These are phyloP conservation scores for Cladophialophora yegresii DNA, from an alignment of 2,329 filamentous ascomycete species.

Conservation along the genomic window DNA sequence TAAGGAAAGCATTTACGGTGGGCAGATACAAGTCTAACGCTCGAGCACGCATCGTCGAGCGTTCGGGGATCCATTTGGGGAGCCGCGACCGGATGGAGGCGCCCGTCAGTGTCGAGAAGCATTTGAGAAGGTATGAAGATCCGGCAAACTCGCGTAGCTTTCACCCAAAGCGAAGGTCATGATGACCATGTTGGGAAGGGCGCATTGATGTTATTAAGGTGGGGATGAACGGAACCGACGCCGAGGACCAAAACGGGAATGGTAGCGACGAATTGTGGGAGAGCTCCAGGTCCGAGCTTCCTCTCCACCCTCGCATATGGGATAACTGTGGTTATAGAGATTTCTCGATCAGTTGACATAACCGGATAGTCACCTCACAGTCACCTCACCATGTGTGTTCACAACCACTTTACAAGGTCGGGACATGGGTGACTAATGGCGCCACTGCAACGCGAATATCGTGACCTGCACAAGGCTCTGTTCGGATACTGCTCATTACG, in stretches of 20 bases:
- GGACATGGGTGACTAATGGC: not conserved
- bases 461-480: not conserved
- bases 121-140: not conserved
- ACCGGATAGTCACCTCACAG: not conserved
- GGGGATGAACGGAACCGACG: not conserved
- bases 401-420: too few relatives aligned
- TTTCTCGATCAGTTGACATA: not conserved
- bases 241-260: not conserved
- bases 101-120: not conserved
- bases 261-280: not conserved
- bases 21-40: not conserved
- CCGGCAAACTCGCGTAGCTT: not conserved
- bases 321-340: not conserved
- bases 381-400: too few relatives aligned
- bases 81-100: too few relatives aligned
- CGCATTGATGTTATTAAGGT: not conserved
- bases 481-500: not conserved
- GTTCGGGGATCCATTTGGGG: not conserved
- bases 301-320: not conserved
- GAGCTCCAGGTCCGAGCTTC: not conserved
- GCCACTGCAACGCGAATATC: not conserved
- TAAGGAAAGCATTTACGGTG: not conserved
- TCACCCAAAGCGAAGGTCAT: not conserved
- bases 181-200: not conserved
- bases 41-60: not conserved